Base-by-base conservation (phyloP, 192 early-diverging fungal genomes). In the Thamnidium elegans region DNA sequence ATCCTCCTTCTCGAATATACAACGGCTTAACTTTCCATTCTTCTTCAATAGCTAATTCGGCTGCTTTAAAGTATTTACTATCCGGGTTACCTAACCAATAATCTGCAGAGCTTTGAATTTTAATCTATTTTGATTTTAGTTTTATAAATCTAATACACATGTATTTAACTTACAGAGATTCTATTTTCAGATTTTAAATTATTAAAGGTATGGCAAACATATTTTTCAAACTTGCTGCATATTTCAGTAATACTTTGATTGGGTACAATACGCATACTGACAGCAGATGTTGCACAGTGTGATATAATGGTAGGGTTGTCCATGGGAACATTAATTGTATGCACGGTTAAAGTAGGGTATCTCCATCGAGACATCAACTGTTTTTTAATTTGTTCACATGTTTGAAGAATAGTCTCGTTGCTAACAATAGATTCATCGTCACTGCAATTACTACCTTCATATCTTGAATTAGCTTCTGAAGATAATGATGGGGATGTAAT, bases 71-170 rank as follows among this genome's bases (percentile, higher is more conserved):
- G 58, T 86, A 87, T 3, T 74, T 66, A 39, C 80, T 76, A 8
- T 78, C 73, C 7, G 82, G 84, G 54, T 91, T 85, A 17, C 87
- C 88, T 65, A 90, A 69, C 89, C 88, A 91, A 83, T 87, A 90
- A 55, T 88, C 79, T n/a, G 89, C 85, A 23, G 78, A 69, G 3
- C 79, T 84, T n/a, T 76, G 72, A 19, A 91, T 85, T 21, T 84
- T 75, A 58, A 91, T 72, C 68, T 85, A 62, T 66, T 68, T 6
- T n/a, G 4, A 20, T 9, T 53, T 26, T 26, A 26, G 26, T 26
- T 26, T 26, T n/a, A n/a, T n/a, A n/a, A n/a, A n/a, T n/a, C n/a
- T n/a, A n/a, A n/a, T n/a, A n/a, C n/a, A n/a, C n/a, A n/a, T 39
- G 36, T 39, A 39, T 44, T 43, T 34, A 51, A 11, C 62, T 56